Evolutionary conservation across 2,329 filamentous ascomycete genomes (phyloP).

Genomic region (Chaetoscypha palmicola): DNA sequence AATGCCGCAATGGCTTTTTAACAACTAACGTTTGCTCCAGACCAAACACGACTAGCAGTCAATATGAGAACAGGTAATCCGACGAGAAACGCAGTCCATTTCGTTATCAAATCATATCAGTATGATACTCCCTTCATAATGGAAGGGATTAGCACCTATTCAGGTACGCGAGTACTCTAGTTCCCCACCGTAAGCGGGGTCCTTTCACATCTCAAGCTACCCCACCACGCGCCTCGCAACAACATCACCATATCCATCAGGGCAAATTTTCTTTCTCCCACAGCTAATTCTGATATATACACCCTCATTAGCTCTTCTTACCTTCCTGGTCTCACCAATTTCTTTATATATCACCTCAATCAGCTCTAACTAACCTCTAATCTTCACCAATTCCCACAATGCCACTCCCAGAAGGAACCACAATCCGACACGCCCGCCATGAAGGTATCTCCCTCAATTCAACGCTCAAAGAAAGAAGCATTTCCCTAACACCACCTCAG

Average conservation of each 20-base stretch:
- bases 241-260: neutral
- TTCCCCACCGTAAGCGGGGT: neutral
- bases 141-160: too few species aligned
- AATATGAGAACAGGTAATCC: too few species aligned
- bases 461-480: conserved; percentile 6
- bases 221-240: neutral
- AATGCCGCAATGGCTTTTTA: too few species aligned
- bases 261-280: neutral
- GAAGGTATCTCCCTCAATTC: conserved; percentile 40
- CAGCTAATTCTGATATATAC: too few species aligned
- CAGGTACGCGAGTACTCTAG: too few species aligned
- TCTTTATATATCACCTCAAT: neutral
- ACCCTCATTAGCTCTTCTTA: too few species aligned
- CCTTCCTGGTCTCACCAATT: too few species aligned
- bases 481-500: conserved; percentile 37
- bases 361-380: neutral
- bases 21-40: too few species aligned
- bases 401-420: conserved; percentile 19
- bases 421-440: conserved; percentile 51
- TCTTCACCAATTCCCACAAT: conserved; percentile 7
- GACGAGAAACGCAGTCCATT: too few species aligned
- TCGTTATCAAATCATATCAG: too few species aligned
- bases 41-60: too few species aligned
- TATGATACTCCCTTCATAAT: too few species aligned
- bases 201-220: neutral